Evolutionary conservation across 2,329 filamentous ascomycete genomes (phyloP).

Genomic region (Gyromitra esculenta): DNA sequence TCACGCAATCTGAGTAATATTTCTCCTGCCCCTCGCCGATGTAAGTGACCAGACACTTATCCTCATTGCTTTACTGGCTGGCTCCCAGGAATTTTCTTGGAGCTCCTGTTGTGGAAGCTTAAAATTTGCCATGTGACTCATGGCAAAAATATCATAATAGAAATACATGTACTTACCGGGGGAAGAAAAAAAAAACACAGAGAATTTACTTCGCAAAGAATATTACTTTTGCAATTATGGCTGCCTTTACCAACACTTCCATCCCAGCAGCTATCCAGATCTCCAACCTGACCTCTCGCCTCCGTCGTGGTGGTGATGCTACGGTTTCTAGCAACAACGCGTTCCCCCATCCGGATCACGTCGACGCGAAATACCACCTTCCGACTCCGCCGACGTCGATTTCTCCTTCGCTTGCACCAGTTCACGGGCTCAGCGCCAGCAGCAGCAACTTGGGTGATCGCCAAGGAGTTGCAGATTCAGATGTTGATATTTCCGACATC

Average conservation of each 20-base stretch:
- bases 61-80: slow-evolving; percentile 11
- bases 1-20: slow-evolving; percentile 25
- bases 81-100: slow-evolving; percentile 5
- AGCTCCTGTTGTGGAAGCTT: slow-evolving; percentile 21
- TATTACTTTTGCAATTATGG: slow-evolving; percentile 49
- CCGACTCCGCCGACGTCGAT: slow-evolving; percentile 58
- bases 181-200: slow-evolving; percentile 18
- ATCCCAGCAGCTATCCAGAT: slow-evolving; percentile 49
- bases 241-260: slow-evolving; percentile 44
- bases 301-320: slow-evolving; percentile 51
- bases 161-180: slow-evolving; percentile 31
- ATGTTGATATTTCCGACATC: slow-evolving; percentile 50
- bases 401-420: slow-evolving; percentile 59
- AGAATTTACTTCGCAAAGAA: slow-evolving; percentile 37
- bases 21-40: slow-evolving; percentile 33
- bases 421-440: slow-evolving; percentile 41
- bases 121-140: slow-evolving; percentile 43
- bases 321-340: slow-evolving; percentile 50
- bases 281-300: slow-evolving; percentile 53
- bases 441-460: slow-evolving; percentile 16
- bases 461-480: slow-evolving; percentile 45
- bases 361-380: slow-evolving; percentile 49
- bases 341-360: slow-evolving; percentile 45
- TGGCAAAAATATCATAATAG: slow-evolving; percentile 25
- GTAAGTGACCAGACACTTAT: slow-evolving; percentile 30